These are phyloP conservation scores for Areca catechu DNA, from an alignment of 176 grass and related monocot species.

Conservation along the genomic window DNA sequence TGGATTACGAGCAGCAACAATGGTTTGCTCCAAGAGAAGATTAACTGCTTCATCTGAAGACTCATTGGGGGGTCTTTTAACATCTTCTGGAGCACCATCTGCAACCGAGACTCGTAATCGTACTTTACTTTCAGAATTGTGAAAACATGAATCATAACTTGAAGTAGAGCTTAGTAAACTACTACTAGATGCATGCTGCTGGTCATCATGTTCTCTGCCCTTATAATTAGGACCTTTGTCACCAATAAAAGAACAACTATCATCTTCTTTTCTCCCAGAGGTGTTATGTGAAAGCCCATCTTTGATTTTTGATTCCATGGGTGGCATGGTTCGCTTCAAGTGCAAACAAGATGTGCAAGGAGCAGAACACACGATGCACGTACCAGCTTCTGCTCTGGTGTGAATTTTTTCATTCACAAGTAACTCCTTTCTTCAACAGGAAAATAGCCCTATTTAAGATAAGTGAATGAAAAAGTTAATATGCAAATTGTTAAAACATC, in stretches of 20 bases:
- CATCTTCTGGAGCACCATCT: no score
- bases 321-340: neutral
- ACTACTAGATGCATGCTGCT: neutral
- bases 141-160: conserved; percentile 2
- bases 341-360: conserved; percentile 34
- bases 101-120: neutral
- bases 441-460: conserved; percentile 17
- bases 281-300: conserved; percentile 9
- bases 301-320: conserved; percentile 18
- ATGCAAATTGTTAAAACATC: conserved; percentile 3
- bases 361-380: conserved; percentile 35
- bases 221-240: conserved; percentile 9
- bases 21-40: neutral
- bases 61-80: neutral
- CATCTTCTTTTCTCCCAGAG: conserved; percentile 13
- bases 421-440: conserved; percentile 14
- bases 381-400: conserved; percentile 10
- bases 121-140: conserved; percentile 1
- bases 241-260: conserved; percentile 11
- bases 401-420: conserved; percentile 3
- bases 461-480: conserved; percentile 9
- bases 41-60: neutral
- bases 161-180: conserved; percentile 1
- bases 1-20: neutral
- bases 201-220: conserved; percentile 10